Evolutionary conservation across 2,329 filamentous ascomycete genomes (phyloP).

Genomic region (Curvularia spicifera): DNA sequence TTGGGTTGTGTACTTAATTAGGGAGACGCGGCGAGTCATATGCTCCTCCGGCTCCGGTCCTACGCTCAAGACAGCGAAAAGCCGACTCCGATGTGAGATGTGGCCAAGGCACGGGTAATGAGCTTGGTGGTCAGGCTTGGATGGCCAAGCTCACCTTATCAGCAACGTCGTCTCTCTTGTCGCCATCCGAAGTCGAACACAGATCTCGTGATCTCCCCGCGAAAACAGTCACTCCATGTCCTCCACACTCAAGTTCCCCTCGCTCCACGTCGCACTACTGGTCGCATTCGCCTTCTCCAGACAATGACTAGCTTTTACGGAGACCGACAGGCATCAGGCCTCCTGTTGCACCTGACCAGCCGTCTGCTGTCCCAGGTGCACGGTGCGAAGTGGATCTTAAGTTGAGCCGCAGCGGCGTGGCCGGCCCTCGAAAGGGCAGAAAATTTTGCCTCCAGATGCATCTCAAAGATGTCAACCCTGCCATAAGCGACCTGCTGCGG

Average conservation of each 20-base stretch:
- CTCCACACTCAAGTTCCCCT: not conserved
- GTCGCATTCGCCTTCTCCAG: conserved; percentile 3
- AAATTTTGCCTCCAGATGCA: conserved; percentile 12
- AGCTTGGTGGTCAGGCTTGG: conserved; percentile 10
- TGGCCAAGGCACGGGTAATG: conserved; percentile 9
- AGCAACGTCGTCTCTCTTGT: not conserved
- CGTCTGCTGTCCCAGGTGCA: conserved; percentile 3
- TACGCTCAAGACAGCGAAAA: not conserved
- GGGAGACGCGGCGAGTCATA: conserved; percentile 4
- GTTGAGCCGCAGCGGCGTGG: conserved; percentile 16
- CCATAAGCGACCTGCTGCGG: not conserved
- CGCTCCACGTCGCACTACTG: conserved; percentile 8
- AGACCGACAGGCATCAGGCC: conserved; percentile 2
- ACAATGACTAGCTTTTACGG: not conserved
- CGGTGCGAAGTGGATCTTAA: conserved; percentile 5
- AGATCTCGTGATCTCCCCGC: not conserved
- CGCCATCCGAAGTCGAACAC: not conserved
- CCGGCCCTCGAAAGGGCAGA: conserved; percentile 5
- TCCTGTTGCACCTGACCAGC: conserved; percentile 7
- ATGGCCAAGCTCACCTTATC: conserved; percentile 5
- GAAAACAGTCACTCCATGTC: not conserved
- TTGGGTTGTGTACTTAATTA: not conserved
- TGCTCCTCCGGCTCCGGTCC: conserved; percentile 4
- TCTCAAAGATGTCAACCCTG: conserved; percentile 5
- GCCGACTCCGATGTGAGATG: not conserved